Evolutionary conservation across 2,329 filamentous ascomycete species (phyloP).

Genomic region (Cryphonectria naterciae): DNA sequence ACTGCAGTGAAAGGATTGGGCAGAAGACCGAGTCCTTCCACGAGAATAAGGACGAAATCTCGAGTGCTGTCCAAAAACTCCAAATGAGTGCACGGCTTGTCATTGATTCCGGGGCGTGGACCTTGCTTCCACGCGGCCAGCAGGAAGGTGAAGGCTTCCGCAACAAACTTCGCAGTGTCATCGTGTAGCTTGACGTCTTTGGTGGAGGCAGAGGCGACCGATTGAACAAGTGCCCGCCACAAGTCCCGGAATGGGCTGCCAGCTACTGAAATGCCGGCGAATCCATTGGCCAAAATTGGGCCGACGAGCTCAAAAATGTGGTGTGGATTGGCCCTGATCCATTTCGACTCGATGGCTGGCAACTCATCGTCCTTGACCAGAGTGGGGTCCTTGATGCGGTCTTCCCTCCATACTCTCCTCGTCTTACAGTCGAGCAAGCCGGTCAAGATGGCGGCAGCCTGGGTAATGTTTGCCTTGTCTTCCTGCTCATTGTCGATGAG

Average conservation of each 20-base stretch:
- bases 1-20: slow-evolving; percentile 64
- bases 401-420: slow-evolving; percentile 71
- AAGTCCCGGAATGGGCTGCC: slow-evolving; percentile 58
- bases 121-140: slow-evolving; percentile 69
- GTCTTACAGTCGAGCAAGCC: slow-evolving; percentile 68
- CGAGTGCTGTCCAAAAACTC: slow-evolving; percentile 60
- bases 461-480: slow-evolving; percentile 53
- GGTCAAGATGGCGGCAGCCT: slow-evolving; percentile 72
- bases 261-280: slow-evolving; percentile 64
- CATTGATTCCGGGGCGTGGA: slow-evolving; percentile 42
- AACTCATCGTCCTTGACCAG: slow-evolving; percentile 72
- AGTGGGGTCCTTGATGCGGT: slow-evolving; percentile 66
- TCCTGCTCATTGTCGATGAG: slow-evolving; percentile 51
- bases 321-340: slow-evolving; percentile 75
- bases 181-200: slow-evolving; percentile 90
- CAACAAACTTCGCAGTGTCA: slow-evolving; percentile 81
- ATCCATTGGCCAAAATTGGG: slow-evolving; percentile 63
- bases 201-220: slow-evolving; percentile 68
- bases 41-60: slow-evolving; percentile 52
- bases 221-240: slow-evolving; percentile 65
- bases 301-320: slow-evolving; percentile 66
- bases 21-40: slow-evolving; percentile 58
- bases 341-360: slow-evolving; percentile 82
- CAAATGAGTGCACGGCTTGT: slow-evolving; percentile 50
- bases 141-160: slow-evolving; percentile 70